Evolutionary conservation across 805 yeast genomes (phyloP).

Genomic region (Sugiyamaella boreocaroliniensis): DNA sequence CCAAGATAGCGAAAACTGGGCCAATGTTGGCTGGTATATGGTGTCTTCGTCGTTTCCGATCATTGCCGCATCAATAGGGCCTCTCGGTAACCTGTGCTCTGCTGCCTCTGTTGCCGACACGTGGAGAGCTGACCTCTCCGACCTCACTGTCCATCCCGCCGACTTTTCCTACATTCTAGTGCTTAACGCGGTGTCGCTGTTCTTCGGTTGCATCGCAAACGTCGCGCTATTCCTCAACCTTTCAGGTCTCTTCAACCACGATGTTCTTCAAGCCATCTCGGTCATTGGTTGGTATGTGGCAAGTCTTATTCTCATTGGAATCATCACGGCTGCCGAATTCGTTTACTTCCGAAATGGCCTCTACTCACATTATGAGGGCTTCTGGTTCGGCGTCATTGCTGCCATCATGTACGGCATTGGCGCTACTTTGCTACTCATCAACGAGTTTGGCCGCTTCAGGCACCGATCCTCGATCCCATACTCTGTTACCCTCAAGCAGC

Average conservation of each 20-base stretch:
- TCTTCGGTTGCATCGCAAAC: slow-evolving; percentile 62
- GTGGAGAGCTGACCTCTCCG: slow-evolving; percentile 46
- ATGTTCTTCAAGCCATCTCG: slow-evolving; percentile 55
- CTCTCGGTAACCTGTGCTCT: slow-evolving; percentile 68
- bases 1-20: slow-evolving; percentile 5
- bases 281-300: slow-evolving; percentile 62
- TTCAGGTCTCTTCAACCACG: slow-evolving; percentile 47
- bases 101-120: slow-evolving; percentile 61
- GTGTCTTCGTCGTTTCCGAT: slow-evolving; percentile 68
- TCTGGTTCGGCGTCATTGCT: slow-evolving; percentile 71
- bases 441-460: slow-evolving; percentile 53
- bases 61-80: slow-evolving; percentile 71
- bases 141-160: slow-evolving; percentile 13
- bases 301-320: slow-evolving; percentile 44
- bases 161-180: slow-evolving; percentile 43
- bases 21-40: slow-evolving; percentile 46
- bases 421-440: slow-evolving; percentile 44
- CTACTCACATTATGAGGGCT: slow-evolving; percentile 47
- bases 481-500: slow-evolving; percentile 59
- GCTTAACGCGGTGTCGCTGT: slow-evolving; percentile 57
- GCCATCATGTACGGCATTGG: slow-evolving; percentile 55
- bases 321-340: slow-evolving; percentile 37
- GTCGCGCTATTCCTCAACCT: slow-evolving; percentile 64
- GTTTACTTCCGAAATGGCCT: slow-evolving; percentile 24
- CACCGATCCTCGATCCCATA: slow-evolving; percentile 64